Conservation (phyloP, 805 yeast species). For the Metschnikowia cubensis region DNA sequence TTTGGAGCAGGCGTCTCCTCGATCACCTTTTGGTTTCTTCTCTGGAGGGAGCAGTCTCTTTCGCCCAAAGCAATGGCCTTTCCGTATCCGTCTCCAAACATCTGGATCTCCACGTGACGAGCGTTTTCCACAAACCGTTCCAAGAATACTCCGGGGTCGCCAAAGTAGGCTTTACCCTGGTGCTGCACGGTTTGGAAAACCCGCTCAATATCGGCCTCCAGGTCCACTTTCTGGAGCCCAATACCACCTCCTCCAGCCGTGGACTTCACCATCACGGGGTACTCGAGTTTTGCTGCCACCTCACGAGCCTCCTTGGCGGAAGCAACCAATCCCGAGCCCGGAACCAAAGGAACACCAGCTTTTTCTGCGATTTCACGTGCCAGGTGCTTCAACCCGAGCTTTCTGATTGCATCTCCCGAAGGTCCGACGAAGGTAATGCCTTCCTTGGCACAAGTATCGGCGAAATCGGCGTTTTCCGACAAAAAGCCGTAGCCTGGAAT, state of each 20-base stretch:
- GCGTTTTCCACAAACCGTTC: slow-evolving; percentile 94
- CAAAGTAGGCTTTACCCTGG: slow-evolving; percentile 89
- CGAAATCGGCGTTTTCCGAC: slow-evolving; percentile 94
- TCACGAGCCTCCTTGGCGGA: slow-evolving; percentile 69
- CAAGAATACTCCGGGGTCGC: slow-evolving; percentile 91
- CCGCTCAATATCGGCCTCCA: slow-evolving; percentile 71
- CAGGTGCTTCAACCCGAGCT: slow-evolving; percentile 90
- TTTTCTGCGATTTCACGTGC: slow-evolving; percentile 89
- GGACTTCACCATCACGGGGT: slow-evolving; percentile 93
- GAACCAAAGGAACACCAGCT: slow-evolving; percentile 95
- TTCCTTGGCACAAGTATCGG: slow-evolving; percentile 78
- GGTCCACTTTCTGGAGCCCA: slow-evolving; percentile 90
- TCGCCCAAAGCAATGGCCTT: slow-evolving; percentile 92
- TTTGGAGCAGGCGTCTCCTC: slow-evolving; percentile 99
- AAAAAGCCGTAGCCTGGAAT: slow-evolving; percentile 97
- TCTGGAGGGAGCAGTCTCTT: slow-evolving; percentile 95
- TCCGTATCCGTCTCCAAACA: slow-evolving; percentile 95
- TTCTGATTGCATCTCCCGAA: slow-evolving; percentile 85
- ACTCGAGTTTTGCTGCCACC: slow-evolving; percentile 70
- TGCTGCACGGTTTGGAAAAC: slow-evolving; percentile 90
- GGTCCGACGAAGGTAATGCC: slow-evolving; percentile 97
- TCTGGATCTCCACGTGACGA: slow-evolving; percentile 94
- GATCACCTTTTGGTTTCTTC: slow-evolving; percentile 93
- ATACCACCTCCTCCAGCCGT: slow-evolving; percentile 99
- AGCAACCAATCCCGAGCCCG: slow-evolving; percentile 87